Evolutionary conservation across 495 filamentous ascomycete species (phyloP).

Genomic region (Lentithecium fluviatile): DNA sequence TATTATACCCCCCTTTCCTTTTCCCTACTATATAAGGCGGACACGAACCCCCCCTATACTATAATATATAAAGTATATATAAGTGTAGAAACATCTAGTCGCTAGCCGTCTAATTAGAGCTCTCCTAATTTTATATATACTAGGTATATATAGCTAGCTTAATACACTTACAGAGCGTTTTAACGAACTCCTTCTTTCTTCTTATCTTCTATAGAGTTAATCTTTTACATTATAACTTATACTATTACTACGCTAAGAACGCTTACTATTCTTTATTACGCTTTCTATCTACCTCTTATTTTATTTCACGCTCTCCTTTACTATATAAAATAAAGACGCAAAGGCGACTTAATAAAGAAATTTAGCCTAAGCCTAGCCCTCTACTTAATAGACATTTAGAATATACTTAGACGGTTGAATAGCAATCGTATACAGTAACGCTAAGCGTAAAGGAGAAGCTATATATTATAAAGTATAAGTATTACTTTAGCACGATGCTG

Average conservation of each 20-base stretch:
- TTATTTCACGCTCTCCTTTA: slow-evolving; percentile 16
- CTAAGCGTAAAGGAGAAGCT: slow-evolving; percentile 8
- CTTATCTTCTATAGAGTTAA: slow-evolving; percentile 14
- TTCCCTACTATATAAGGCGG: too few species aligned
- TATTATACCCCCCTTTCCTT: too few species aligned
- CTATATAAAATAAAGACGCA: slow-evolving; percentile 15
- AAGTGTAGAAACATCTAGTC: slow-evolving; percentile 5
- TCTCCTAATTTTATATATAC: too few species aligned
- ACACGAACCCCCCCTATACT: too few species aligned
- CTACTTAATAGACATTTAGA: slow-evolving; percentile 10
- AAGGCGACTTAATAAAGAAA: slow-evolving; percentile 8
- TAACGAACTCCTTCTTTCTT: too few species aligned
- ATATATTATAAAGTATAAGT: slow-evolving; percentile 2
- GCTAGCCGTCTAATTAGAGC: too few species aligned
- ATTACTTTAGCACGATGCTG: slow-evolving; percentile 4
- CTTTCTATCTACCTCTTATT: slow-evolving; percentile 13
- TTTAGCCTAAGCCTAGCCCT: slow-evolving; percentile 2
- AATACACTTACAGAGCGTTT: too few species aligned
- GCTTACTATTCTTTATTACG: slow-evolving; percentile 9
- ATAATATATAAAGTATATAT: too few species aligned
- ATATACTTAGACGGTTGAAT: slow-evolving; percentile 5
- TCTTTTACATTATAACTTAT: slow-evolving; percentile 5
- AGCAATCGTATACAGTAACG: slow-evolving; percentile 4
- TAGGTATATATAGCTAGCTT: too few species aligned
- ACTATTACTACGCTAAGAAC: slow-evolving; percentile 12